phyloP scores from a whole-genome alignment of 495 filamentous ascomycete genomes.

The Penicillium parvum region DNA sequence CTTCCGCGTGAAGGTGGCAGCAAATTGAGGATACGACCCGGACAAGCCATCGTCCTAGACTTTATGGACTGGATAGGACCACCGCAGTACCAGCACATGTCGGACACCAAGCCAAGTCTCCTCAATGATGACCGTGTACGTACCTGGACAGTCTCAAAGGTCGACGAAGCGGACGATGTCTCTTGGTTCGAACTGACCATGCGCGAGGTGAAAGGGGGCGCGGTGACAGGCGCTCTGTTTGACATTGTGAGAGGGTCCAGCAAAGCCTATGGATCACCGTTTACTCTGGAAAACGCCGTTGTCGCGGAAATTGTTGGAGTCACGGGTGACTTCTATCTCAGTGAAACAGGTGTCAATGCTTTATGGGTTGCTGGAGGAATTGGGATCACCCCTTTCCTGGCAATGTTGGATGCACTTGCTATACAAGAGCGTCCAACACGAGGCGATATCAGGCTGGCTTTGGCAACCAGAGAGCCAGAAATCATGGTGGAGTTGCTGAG shows the following conservation, averaged over 20 bases:
- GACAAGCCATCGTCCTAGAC: conserved; percentile 15
- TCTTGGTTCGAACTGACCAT: conserved; percentile 17
- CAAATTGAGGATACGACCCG: conserved; percentile 10
- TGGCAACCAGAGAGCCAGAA: conserved; percentile 15
- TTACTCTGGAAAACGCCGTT: not conserved
- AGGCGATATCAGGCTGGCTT: conserved; percentile 2
- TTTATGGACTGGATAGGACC: conserved; percentile 23
- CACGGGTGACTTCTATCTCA: conserved; percentile 16
- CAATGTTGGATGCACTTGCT: conserved; percentile 13
- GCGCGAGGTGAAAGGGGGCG: conserved; percentile 12
- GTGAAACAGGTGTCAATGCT: not conserved
- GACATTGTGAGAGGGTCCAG: not conserved
- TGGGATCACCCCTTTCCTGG: conserved; percentile 15
- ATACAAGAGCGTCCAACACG: not conserved
- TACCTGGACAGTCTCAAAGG: conserved; percentile 21
- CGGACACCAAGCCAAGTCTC: conserved; percentile 5
- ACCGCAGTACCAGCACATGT: conserved; percentile 17
- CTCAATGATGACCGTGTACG: conserved; percentile 19
- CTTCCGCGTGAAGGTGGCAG: not conserved
- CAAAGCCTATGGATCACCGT: not conserved
- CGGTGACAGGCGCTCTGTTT: conserved; percentile 18
- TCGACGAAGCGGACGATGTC: conserved; percentile 5
- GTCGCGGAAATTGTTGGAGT: conserved; percentile 13
- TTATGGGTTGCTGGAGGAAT: conserved; percentile 16
- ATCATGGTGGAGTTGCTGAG: conserved; percentile 9